Conservation (phyloP, 768 basidiomycete genomes). For the Amanita pseudoporphyria region DNA sequence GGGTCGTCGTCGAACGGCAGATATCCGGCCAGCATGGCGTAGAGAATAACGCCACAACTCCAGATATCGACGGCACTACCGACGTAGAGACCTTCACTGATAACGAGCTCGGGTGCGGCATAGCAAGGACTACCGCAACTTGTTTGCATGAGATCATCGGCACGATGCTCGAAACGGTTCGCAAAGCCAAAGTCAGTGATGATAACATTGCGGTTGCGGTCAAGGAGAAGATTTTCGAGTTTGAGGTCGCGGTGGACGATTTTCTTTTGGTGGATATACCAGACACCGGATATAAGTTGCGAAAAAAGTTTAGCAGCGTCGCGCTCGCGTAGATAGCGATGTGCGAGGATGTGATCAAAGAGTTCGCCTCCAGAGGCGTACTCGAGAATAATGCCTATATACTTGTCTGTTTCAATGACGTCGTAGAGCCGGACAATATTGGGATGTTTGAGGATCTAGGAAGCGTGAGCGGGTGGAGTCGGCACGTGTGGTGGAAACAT, state of each 20-base stretch:
- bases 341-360: conserved; percentile 97
- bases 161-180: conserved; percentile 88
- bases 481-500: conserved; percentile 21
- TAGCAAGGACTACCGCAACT: conserved; percentile 97
- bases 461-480: background rate
- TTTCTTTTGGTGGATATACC: conserved; percentile 99
- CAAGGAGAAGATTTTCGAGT: conserved; percentile 94
- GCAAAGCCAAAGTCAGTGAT: conserved; percentile 99
- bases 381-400: conserved; percentile 98
- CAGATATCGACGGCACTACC: conserved; percentile 98
- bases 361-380: conserved; percentile 98
- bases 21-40: conserved; percentile 95
- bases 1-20: conserved; percentile 99
- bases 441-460: conserved; percentile 86
- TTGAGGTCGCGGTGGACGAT: conserved; percentile 99
- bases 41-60: conserved; percentile 92
- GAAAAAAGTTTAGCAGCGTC: conserved; percentile 95
- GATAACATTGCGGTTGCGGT: conserved; percentile 96
- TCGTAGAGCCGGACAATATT: conserved; percentile 98
- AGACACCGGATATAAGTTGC: conserved; percentile 96
- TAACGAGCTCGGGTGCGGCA: conserved; percentile 96
- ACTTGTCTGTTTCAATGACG: conserved; percentile 98
- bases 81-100: conserved; percentile 93
- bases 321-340: conserved; percentile 89
- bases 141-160: conserved; percentile 97